These are phyloP conservation scores for Pichia membranifaciens DNA, from an alignment of 805 yeast species.

Conservation along the genomic window DNA sequence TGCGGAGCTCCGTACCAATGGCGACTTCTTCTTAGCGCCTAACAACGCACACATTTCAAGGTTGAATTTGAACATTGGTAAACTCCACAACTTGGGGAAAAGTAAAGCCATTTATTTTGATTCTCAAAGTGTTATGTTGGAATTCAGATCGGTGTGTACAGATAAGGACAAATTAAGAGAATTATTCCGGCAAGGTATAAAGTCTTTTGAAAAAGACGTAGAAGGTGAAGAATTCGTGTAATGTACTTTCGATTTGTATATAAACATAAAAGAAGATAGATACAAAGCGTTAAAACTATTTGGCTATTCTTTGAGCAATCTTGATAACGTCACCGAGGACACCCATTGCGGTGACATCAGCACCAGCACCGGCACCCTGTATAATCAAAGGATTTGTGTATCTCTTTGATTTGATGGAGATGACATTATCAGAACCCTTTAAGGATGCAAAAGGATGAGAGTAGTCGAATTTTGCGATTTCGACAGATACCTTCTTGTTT, in stretches of 20 bases:
- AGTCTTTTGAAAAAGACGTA: conserved; percentile 35
- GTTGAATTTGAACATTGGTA: conserved; percentile 43
- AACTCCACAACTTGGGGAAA: conserved; percentile 20
- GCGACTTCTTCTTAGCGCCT: conserved; percentile 77
- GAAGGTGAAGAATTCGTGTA: conserved; percentile 11
- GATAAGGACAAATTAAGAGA: conserved; percentile 41
- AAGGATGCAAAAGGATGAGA: conserved; percentile 95
- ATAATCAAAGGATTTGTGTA: conserved; percentile 88
- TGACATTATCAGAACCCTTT: conserved; percentile 94
- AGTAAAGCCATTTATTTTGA: conserved; percentile 40
- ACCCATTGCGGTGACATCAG: conserved; percentile 67
- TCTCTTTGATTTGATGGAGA: conserved; percentile 86
- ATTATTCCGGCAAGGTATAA: conserved; percentile 56
- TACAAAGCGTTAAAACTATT: conserved; percentile 18
- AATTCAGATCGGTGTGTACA: conserved; percentile 58
- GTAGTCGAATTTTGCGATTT: conserved; percentile 76
- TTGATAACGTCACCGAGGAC: conserved; percentile 90
- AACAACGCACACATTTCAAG: conserved; percentile 79
- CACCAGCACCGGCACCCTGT: conserved; percentile 97
- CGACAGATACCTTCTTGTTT: conserved; percentile 68
- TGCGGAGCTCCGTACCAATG: conserved; percentile 77
- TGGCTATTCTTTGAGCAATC: conserved; percentile 78
- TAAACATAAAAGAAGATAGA: no score
- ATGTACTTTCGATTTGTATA: no score
- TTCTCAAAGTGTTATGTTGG: conserved; percentile 68